Conservation (phyloP, 208 protist genomes). For the Leishmania lainsoni region DNA sequence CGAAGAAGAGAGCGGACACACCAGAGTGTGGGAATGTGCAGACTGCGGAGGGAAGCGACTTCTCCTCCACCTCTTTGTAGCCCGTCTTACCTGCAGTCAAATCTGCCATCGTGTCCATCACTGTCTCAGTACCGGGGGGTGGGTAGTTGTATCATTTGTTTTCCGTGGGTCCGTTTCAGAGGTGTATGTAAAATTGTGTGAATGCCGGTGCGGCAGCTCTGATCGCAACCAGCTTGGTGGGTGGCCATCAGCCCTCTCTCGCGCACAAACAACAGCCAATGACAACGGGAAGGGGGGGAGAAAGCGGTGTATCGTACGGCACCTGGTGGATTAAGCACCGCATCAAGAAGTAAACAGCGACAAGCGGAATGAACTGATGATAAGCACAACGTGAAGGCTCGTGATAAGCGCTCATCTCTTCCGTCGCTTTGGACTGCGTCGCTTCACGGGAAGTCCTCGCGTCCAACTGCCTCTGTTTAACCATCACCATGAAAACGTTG, state of each 20-base stretch:
- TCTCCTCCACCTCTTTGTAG: not conserved
- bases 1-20: not conserved
- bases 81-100: not conserved
- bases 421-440: not conserved
- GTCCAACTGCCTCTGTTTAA: not conserved
- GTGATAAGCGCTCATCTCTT: not conserved
- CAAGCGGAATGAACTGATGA: not conserved
- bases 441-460: not conserved
- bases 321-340: not conserved
- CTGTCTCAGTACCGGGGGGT: not conserved
- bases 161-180: not conserved
- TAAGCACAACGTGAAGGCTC: not conserved
- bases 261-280: not conserved
- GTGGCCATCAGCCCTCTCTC: not conserved
- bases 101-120: not conserved
- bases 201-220: not conserved
- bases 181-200: not conserved
- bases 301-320: not conserved
- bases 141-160: not conserved
- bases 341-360: not conserved
- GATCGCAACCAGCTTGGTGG: not conserved
- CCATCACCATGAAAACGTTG: constrained; percentile 37
- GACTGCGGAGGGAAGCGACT: not conserved
- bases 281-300: not conserved
- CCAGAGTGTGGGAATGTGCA: not conserved